Percentiles rank a stretch among this genome's conserved stretches.
These are phyloP conservation scores for Diplosphaera chodatii DNA, from an alignment of 139 green algal species.

Conservation along the genomic window DNA sequence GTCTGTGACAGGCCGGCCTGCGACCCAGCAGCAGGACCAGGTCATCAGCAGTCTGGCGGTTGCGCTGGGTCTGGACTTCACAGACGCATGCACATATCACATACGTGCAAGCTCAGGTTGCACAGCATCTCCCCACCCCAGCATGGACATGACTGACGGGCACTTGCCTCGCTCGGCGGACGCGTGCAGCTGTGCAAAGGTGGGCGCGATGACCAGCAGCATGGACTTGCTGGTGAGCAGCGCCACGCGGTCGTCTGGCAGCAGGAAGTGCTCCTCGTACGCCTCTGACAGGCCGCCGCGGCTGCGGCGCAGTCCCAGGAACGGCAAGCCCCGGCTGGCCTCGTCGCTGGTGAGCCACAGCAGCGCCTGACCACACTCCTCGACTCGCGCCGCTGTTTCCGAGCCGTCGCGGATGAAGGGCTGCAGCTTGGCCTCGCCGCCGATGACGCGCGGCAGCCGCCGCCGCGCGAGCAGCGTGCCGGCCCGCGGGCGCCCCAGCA, in stretches of 20 bases:
- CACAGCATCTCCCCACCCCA: no score
- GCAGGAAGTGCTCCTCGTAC: slow-evolving; percentile 79
- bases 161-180: no score
- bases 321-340: not conserved
- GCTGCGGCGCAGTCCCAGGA: not conserved
- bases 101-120: no score
- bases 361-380: slow-evolving; percentile 60
- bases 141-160: no score
- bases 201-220: slow-evolving; percentile 54
- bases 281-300: slow-evolving; percentile 16
- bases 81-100: no score
- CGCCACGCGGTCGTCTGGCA: slow-evolving; percentile 55
- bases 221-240: slow-evolving; percentile 66
- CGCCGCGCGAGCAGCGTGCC: slow-evolving; percentile 9
- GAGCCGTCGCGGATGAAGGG: slow-evolving; percentile 36
- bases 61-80: no score
- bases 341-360: slow-evolving; percentile 22
- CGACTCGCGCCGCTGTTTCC: slow-evolving; percentile 22
- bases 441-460: slow-evolving; percentile 61
- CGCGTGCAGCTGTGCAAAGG: slow-evolving; percentile 52
- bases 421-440: slow-evolving; percentile 65
- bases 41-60: no score
- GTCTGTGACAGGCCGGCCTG: not conserved
- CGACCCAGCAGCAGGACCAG: not conserved
- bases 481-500: slow-evolving; percentile 25